phyloP scores from a whole-genome alignment of 2,329 filamentous ascomycete genomes.

The Fusarium devonianum region DNA sequence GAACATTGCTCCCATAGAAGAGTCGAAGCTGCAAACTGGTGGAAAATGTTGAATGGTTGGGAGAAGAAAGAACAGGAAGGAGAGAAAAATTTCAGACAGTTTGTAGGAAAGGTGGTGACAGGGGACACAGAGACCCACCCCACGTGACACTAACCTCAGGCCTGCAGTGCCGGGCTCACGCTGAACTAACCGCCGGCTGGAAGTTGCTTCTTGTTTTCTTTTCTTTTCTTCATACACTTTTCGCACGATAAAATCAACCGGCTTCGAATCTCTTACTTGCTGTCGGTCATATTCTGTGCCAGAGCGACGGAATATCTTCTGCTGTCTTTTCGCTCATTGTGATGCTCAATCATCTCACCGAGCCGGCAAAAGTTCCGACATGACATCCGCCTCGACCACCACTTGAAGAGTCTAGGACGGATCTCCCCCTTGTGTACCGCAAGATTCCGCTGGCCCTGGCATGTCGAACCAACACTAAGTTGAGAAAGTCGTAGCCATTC shows the following conservation, averaged over 20 bases:
- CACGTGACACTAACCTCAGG: constrained; percentile 39
- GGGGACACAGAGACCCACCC: constrained; percentile 13
- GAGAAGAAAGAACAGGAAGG: background rate
- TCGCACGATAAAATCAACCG: constrained; percentile 70
- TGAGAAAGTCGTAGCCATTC: background rate
- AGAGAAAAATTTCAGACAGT: constrained; percentile 23
- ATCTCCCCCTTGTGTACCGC: background rate
- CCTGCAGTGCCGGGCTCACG: background rate
- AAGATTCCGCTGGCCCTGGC: constrained; percentile 13
- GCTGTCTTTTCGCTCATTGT: constrained; percentile 30
- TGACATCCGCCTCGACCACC: constrained; percentile 1
- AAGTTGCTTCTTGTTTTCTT: constrained; percentile 21
- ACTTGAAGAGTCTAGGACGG: background rate
- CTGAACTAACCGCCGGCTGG: constrained; percentile 5
- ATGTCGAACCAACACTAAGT: background rate
- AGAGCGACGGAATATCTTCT: constrained; percentile 53
- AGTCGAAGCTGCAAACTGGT: constrained; percentile 1
- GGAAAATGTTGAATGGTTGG: constrained; percentile 12
- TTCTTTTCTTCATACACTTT: constrained; percentile 53
- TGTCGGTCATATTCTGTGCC: constrained; percentile 69
- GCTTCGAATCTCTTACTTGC: constrained; percentile 57
- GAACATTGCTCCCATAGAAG: constrained; percentile 19
- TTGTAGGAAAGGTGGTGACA: constrained; percentile 14
- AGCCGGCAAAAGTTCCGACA: constrained; percentile 45
- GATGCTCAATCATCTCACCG: constrained; percentile 36